Evolutionary conservation across 202 grass and related monocot species (phyloP).

Genomic region (Eragrostis tef): DNA sequence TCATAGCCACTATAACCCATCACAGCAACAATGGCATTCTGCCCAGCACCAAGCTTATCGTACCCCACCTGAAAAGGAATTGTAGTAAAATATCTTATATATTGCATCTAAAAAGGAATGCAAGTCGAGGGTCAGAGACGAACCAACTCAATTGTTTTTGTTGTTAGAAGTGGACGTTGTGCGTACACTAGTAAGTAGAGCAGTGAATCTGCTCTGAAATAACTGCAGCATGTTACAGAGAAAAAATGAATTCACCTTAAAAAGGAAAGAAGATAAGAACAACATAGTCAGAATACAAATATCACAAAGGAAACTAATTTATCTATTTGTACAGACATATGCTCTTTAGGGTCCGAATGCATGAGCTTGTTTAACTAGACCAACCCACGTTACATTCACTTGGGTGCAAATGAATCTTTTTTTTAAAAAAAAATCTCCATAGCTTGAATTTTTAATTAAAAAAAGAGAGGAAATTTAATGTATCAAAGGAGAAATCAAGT

Average conservation of each 20-base stretch:
- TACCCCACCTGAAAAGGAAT: conserved; percentile 75
- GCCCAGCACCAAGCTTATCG: conserved; percentile 90
- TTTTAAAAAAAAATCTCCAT: too few species aligned
- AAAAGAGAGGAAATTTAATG: too few species aligned
- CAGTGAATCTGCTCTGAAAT: conserved; percentile 81
- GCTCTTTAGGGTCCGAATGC: too few species aligned
- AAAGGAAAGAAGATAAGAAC: conserved; percentile 23
- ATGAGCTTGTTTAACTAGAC: too few species aligned
- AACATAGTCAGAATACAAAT: background rate
- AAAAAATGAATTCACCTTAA: conserved; percentile 35
- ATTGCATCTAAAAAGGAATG: background rate
- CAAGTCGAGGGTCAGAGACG: background rate
- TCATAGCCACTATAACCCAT: conserved; percentile 98
- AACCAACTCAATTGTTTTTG: conserved; percentile 97
- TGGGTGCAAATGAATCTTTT: too few species aligned
- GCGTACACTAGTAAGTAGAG: conserved; percentile 90
- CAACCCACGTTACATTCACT: too few species aligned
- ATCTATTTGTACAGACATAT: too few species aligned
- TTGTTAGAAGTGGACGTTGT: conserved; percentile 90
- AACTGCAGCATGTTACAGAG: conserved; percentile 53
- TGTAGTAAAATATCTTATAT: conserved; percentile 21
- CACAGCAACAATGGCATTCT: conserved; percentile 96
- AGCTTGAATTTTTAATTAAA: too few species aligned
- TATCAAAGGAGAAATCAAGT: background rate
- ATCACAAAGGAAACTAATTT: too few species aligned